Evolutionary conservation across 1,284 basidiomycete species (phyloP), one percentile per base, ranked within the genome.

Genomic region (Irpex sp.): DNA sequence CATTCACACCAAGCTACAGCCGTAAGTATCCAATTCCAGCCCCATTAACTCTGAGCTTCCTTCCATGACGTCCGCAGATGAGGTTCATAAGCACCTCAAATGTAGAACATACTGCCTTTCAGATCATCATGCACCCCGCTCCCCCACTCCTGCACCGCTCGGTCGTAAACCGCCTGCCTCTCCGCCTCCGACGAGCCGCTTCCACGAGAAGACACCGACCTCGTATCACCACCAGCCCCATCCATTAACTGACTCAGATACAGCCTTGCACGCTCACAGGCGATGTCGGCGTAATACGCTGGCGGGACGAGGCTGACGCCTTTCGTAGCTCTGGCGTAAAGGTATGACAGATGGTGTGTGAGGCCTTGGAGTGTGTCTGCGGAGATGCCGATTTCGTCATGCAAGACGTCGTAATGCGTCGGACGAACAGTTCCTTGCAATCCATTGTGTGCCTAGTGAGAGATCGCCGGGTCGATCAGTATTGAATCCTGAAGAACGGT

Each of bases 271-370:
- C 89, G 78, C 74, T 92, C 89, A 72, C 89, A 92, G 1, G 89
- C 90, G 57, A 92, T 75, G 73, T 92, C 89, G 13, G 89, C 87
- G 67, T 91, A 91, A 71, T 91, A 91, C 0, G 89, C 90, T 0
- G 90, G 82, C 0, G 91, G 91, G 5, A 91, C 81, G 26, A 92
- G 76, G 70, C 88, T 91, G 59, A 93, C 91, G 0, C 89, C 87
- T 72, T 88, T 88, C 5, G 90, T 92, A 0, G 91, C 90, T 3
- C 90, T 82, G 7, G 86, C 89, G 67, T 89, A 93, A 8, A 89
- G 76, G 67, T 92, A 91, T 67, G 85, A 85, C 13, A 79, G 73
- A 54, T 83, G 78, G 69, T 93, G 81, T 0, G 86, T 83, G 6
- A 87, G 88, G 65, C 87, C 81, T 68, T 91, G 89, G 15, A 91